Percentiles rank a stretch among this genome's conserved stretches.
Evolutionary conservation across 2,329 filamentous ascomycete genomes (phyloP).

Genomic region (Aspergillus ibericus): DNA sequence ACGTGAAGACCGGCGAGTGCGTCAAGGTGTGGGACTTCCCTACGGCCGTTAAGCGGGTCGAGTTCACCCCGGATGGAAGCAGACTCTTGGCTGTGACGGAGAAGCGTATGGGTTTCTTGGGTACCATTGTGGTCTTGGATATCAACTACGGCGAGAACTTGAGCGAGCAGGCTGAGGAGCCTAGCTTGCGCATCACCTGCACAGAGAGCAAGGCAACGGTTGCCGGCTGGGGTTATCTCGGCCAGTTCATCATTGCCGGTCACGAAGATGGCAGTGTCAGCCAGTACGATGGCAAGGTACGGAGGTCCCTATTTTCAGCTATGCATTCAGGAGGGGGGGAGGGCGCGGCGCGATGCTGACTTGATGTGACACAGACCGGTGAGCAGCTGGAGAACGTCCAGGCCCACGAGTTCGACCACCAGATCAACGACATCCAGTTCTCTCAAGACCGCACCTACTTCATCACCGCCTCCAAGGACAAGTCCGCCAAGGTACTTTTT

Average conservation of each 20-base stretch:
- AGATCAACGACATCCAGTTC: slow-evolving; percentile 95
- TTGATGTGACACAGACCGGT: slow-evolving; percentile 63
- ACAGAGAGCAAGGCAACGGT: slow-evolving; percentile 97
- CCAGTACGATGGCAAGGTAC: slow-evolving; percentile 84
- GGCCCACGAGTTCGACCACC: slow-evolving; percentile 78
- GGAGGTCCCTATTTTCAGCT: slow-evolving; percentile 10
- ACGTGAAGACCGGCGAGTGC: slow-evolving; percentile 86
- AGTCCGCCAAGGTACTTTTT: slow-evolving; percentile 77
- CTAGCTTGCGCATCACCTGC: slow-evolving; percentile 81
- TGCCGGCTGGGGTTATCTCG: slow-evolving; percentile 91
- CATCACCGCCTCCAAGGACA: slow-evolving; percentile 97
- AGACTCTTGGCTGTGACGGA: slow-evolving; percentile 92
- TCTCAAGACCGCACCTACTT: slow-evolving; percentile 92
- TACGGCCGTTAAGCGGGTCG: slow-evolving; percentile 94
- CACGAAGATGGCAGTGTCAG: slow-evolving; percentile 95
- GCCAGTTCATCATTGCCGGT: slow-evolving; percentile 94
- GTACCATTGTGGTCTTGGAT: slow-evolving; percentile 90
- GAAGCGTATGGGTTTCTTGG: slow-evolving; percentile 95
- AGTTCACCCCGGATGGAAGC: slow-evolving; percentile 92
- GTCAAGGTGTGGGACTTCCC: slow-evolving; percentile 98
- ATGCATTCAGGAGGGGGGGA: neutral
- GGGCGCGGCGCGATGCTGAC: too few species aligned
- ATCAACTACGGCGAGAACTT: slow-evolving; percentile 76
- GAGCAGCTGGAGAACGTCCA: slow-evolving; percentile 78
- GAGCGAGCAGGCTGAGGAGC: slow-evolving; percentile 83